Base-by-base conservation (phyloP, 1,139 yeast species). In the Hemisphaericaspora xylofermentans region DNA sequence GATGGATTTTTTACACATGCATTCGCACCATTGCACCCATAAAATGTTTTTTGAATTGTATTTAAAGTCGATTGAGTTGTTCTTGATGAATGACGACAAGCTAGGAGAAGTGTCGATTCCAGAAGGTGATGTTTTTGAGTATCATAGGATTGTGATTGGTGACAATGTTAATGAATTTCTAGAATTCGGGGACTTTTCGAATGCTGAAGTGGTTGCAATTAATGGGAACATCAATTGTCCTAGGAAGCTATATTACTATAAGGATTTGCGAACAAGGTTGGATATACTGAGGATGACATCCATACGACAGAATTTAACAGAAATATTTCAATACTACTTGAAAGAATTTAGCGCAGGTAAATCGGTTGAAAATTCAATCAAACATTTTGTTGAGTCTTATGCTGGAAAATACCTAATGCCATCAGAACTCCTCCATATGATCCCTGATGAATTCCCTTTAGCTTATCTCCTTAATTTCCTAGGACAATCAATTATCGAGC, bases 371-470 rank as follows among this genome's bases (percentile, higher is more conserved):
- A 43, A 50, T 6, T 56, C 63, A 1, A 54, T 68, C 4, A 52
- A 53, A 35, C 75, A 71, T 46, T 66, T 70, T 42, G 46, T 68
- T 2, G 45, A 47, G 3, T 38, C 48, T 1, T 66, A 60, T 43
- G 67, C 63, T 2, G 27, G 38, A 4, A 14, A 40, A 1, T 47
- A 49, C 21, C 37, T 58, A 1, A 49, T 68, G 0, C 31, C 39
- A 5, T 37, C 43, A 3, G 70, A 65, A 39, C 48, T 70, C 2
- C 37, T 71, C 16, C 46, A 49, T 3, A 41, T 60, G 45, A 44
- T 71, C 9, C 77, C 77, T 2, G 47, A 50, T 3, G 49, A 57
- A 17, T 51, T 66, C 28, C 74, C 77, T 0, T 35, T 72, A 14
- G 51, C 58, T 10, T 59, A 61, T 38, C 48, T 69, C n/a, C 48